These are phyloP conservation scores for Citrus mangshanensis DNA, from an alignment of 345 rosid species.

Conservation along the genomic window DNA sequence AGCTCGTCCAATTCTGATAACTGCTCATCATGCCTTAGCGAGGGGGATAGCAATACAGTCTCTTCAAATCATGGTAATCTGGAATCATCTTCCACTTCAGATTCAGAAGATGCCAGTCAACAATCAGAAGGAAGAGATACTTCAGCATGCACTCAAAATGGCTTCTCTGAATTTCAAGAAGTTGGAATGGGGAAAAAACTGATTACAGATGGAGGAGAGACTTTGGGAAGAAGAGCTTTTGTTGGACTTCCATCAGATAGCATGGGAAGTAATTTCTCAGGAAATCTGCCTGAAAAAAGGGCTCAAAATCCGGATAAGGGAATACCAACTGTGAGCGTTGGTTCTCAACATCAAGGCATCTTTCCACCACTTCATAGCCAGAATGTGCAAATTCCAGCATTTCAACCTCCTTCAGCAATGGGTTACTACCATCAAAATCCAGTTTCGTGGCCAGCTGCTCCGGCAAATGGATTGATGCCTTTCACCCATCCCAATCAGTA, in stretches of 20 bases:
- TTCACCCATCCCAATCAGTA: constrained; percentile 59
- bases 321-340: constrained; percentile 27
- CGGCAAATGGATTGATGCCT: constrained; percentile 57
- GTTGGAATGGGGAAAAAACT: constrained; percentile 31
- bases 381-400: constrained; percentile 50
- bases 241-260: constrained; percentile 31
- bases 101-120: constrained; percentile 73
- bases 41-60: constrained; percentile 72
- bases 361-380: constrained; percentile 54
- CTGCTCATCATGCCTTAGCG: constrained; percentile 87
- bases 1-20: constrained; percentile 75
- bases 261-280: constrained; percentile 26
- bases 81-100: constrained; percentile 82
- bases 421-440: constrained; percentile 82
- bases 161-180: constrained; percentile 38
- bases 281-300: constrained; percentile 33
- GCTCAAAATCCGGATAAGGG: constrained; percentile 36
- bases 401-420: constrained; percentile 63
- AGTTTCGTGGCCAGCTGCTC: constrained; percentile 71
- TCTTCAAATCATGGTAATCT: constrained; percentile 62
- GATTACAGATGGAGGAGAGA: constrained; percentile 28
- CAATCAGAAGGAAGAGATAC: constrained; percentile 61
- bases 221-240: constrained; percentile 27
- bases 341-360: constrained; percentile 49
- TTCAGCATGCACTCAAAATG: constrained; percentile 32